Evolutionary conservation across 163 green algal genomes (phyloP), one percentile per base, ranked within the genome.

Genomic region (Scenedesmus sp.): DNA sequence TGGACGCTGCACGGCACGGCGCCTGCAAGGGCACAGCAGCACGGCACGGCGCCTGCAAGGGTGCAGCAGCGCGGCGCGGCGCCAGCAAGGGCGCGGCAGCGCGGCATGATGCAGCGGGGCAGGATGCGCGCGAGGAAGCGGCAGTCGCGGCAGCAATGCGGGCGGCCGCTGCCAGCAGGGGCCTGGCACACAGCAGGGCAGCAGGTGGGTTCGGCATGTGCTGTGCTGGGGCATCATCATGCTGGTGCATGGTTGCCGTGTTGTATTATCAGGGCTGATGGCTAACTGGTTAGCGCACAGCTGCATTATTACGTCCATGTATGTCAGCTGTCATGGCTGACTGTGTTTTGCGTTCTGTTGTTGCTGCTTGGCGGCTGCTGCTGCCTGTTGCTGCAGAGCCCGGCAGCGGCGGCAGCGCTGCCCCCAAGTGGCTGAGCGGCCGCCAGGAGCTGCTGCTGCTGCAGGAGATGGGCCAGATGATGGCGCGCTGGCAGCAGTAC

Each of bases 391-490:
- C 85, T 54, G 73, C n/a, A 82, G 57, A 56, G 13, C 8, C 79
- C 46, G 88, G 77, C 55, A 46, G 55, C n/a, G 62, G 86, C 54
- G 57, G 87, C 73, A n/a, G 15, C 16, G 82, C 54, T 15, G 82
- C 54, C 15, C 16, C 82, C 20, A 79, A 60, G 60, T 93, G 90
- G 90, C 73, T 93, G 70, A 82, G 73, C 26, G 64, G 26, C 16
- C 54, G 56, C 4, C 23, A 90, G 84, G 90, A 93, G 90, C 70
- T 87, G 66, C 84, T 93, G 81, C 70, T 95, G 55, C 83, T 89
- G 52, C 93, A 93, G 82, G 89, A 94, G 74, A 94, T 95, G 86
- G 86, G 89, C n/a, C 93, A 95, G 26, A 86, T 95, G 88, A 85
- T 94, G 59, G 84, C 60, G 16, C 87, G 82, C 79, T 93, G 91